Base-by-base conservation (phyloP, 2,329 filamentous ascomycete genomes). In the Claviceps africana region DNA sequence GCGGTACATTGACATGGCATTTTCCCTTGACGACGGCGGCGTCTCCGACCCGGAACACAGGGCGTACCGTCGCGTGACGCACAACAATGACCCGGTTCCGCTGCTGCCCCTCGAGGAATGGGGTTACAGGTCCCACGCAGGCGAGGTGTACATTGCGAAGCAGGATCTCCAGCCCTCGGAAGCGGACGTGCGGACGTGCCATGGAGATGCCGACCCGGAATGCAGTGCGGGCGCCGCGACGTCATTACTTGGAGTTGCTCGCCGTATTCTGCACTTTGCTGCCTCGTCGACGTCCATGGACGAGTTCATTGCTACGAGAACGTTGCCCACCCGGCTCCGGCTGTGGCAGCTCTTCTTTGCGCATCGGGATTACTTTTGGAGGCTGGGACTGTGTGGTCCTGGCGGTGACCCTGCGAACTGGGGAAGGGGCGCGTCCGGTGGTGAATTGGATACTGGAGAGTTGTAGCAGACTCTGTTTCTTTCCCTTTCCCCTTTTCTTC, bases 311-410 rank as follows among this genome's bases (percentile, higher is more conserved):
- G 52, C 57, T 40, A 53, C 55, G 21, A 57, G 82, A 15, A 82
- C 68, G 74, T 78, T 71, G 67, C 82, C 61, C 63, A 76, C 58
- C 61, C 66, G 78, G 67, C 65, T 90, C 60, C 86, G 85, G 65
- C 76, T 94, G n/a, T 95, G 91, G 88, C 82, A 95, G 68, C 71
- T 96, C 8, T 84, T 97, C 63, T 95, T 94, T 67, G 86, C 90
- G 1, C 93, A 98, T 69, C 75, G 93, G 40, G 93, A 98, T 70
- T 98, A 98, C 67, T 97, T 98, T 68, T 95, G 88, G 87, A 77
- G 93, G 53, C 67, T 98, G 51, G 93, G 93, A 0, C 71, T 97
- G 33, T 98, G 93, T 69, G 74, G 96, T 2, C 90, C 91, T 0
- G 85, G 85, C 13, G 86, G 86, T 13, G 83, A 85, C 63, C 82